phyloP scores from a whole-genome alignment of 495 filamentous ascomycete species.

The Neurospora sp. region DNA sequence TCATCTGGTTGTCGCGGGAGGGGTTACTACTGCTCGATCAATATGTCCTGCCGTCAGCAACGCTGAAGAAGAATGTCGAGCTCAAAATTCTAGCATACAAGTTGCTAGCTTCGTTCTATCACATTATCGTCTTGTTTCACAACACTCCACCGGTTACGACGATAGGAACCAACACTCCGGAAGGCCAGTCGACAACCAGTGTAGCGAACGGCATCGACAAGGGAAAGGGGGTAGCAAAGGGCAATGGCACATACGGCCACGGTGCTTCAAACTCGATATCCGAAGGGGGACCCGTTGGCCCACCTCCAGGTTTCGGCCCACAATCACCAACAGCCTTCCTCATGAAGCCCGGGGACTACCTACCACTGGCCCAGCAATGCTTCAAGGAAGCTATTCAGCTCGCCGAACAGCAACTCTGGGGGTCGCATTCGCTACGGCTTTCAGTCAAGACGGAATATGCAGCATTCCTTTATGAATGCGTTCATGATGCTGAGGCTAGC shows the following conservation, averaged over 20 bases:
- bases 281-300: constrained; percentile 42
- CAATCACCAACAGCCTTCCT: constrained; percentile 57
- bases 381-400: constrained; percentile 71
- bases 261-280: not conserved
- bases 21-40: constrained; percentile 78
- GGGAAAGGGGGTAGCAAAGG: constrained; percentile 34
- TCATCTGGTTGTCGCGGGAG: constrained; percentile 91
- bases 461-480: constrained; percentile 92
- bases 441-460: constrained; percentile 88
- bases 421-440: constrained; percentile 80
- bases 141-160: constrained; percentile 48
- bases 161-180: constrained; percentile 25
- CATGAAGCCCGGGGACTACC: constrained; percentile 70
- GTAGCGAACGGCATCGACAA: constrained; percentile 26
- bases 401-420: constrained; percentile 65
- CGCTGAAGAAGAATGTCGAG: constrained; percentile 59
- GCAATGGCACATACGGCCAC: constrained; percentile 16
- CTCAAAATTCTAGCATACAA: constrained; percentile 84
- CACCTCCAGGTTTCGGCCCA: constrained; percentile 38
- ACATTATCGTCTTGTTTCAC: constrained; percentile 94
- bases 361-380: constrained; percentile 65
- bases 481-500: constrained; percentile 67
- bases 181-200: constrained; percentile 8
- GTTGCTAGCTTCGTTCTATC: constrained; percentile 85
- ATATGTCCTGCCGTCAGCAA: constrained; percentile 59